Conservation (phyloP, 2,329 filamentous ascomycete genomes). For the Fusarium euwallaceae region DNA sequence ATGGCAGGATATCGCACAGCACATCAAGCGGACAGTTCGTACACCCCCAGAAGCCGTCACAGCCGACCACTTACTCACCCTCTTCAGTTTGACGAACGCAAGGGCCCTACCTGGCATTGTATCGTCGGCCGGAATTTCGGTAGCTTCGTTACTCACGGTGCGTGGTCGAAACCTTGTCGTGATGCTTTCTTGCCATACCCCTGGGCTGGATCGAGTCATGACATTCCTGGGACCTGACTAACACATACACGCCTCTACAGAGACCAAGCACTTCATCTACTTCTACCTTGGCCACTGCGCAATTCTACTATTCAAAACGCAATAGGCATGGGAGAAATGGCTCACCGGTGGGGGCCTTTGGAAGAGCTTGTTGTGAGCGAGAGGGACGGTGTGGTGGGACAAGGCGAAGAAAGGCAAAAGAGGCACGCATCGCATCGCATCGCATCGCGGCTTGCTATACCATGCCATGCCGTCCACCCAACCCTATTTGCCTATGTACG, state of each 20-base stretch:
- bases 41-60: conserved; percentile 13
- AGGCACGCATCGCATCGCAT: conserved; percentile 26
- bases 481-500: conserved; percentile 35
- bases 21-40: conserved; percentile 90
- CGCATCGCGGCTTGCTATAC: conserved; percentile 14
- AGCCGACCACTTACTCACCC: conserved; percentile 27
- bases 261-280: conserved; percentile 99
- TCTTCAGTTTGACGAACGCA: conserved; percentile 90
- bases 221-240: conserved; percentile 16
- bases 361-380: conserved; percentile 48
- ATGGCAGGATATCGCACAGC: conserved; percentile 88
- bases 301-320: conserved; percentile 98
- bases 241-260: conserved; percentile 61
- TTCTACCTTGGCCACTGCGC: conserved; percentile 99
- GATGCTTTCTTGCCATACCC: conserved; percentile 13
- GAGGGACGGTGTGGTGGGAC: conserved; percentile 34
- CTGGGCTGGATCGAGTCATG: not conserved
- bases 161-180: conserved; percentile 44
- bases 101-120: conserved; percentile 99
- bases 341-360: conserved; percentile 46
- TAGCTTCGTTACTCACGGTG: conserved; percentile 98
- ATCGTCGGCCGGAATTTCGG: conserved; percentile 99
- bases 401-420: conserved; percentile 19
- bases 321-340: conserved; percentile 68
- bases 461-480: conserved; percentile 34